Percentiles rank a stretch among this genome's conserved stretches.
Evolutionary conservation across 2,329 filamentous ascomycete genomes (phyloP).

Genomic region (Pseudogymnoascus sp.): DNA sequence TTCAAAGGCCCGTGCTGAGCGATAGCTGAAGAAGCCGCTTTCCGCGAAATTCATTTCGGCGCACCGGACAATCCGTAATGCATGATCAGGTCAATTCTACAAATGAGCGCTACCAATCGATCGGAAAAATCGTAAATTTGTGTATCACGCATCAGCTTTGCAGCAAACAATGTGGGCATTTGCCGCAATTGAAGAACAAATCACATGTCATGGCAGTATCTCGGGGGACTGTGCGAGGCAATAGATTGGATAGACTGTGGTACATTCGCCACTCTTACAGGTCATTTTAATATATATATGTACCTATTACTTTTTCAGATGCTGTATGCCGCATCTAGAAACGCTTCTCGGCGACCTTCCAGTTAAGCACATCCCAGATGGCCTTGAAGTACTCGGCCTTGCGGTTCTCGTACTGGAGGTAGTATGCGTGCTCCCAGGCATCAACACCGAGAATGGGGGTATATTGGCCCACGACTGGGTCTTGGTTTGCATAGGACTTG

Average conservation of each 20-base stretch:
- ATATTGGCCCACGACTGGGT: conserved; percentile 77
- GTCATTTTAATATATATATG: conserved; percentile 6
- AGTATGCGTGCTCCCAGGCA: conserved; percentile 95
- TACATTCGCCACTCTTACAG: conserved; percentile 7
- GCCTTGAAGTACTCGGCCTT: conserved; percentile 93
- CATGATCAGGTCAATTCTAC: not conserved
- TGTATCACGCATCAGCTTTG: conserved; percentile 1
- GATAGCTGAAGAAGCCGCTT: conserved; percentile 1
- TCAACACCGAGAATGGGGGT: conserved; percentile 81
- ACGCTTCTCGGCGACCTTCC: conserved; percentile 78
- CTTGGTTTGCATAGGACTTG: conserved; percentile 75
- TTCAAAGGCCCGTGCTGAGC: not conserved
- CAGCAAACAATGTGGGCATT: not conserved
- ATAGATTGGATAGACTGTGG: not conserved
- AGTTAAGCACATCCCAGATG: conserved; percentile 94
- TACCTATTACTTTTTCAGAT: conserved; percentile 25
- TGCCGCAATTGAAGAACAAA: not conserved
- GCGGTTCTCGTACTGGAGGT: conserved; percentile 92
- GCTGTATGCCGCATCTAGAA: conserved; percentile 38
- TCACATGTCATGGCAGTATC: not conserved
- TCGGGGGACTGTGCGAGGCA: not conserved
- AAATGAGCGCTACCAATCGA: not conserved
- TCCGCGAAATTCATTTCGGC: conserved; percentile 6
- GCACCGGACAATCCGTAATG: not conserved
- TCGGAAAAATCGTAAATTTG: not conserved